A percentile compares a stretch with the other conserved stretches of the same genome.
These are phyloP conservation scores for Stephania cephalantha DNA, from an alignment of 164 flowering plant genomes.

Conservation along the genomic window DNA sequence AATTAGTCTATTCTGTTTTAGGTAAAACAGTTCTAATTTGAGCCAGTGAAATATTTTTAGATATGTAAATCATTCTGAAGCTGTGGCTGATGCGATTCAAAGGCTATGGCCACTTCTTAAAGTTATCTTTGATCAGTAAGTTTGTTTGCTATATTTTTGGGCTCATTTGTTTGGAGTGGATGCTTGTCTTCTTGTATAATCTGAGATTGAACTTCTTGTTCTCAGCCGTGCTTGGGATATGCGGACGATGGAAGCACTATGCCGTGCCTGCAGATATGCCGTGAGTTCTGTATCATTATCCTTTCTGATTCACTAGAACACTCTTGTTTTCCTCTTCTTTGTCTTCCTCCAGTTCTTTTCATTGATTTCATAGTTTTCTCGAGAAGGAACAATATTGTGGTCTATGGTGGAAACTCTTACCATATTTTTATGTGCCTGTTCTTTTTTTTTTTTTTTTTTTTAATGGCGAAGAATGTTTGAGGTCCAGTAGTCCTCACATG, in stretches of 20 bases:
- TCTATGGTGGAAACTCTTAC: too few relatives aligned
- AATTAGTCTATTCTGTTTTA: background rate
- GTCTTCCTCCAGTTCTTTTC: too few relatives aligned
- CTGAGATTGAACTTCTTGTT: slow-evolving; percentile 13
- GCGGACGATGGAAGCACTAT: slow-evolving; percentile 96
- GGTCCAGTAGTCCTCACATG: too few relatives aligned
- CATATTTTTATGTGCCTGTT: too few relatives aligned
- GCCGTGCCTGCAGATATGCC: slow-evolving; percentile 98
- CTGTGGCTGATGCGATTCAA: slow-evolving; percentile 93
- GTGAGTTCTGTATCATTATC: slow-evolving; percentile 41
- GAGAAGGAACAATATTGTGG: too few relatives aligned
- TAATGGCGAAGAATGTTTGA: too few relatives aligned
- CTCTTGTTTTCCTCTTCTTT: too few relatives aligned
- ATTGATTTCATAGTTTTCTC: too few relatives aligned
- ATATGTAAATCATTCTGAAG: slow-evolving; percentile 91
- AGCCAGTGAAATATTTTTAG: slow-evolving; percentile 31
- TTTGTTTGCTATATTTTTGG: background rate
- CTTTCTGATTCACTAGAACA: too few relatives aligned
- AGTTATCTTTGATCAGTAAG: slow-evolving; percentile 90
- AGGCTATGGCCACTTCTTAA: slow-evolving; percentile 94
- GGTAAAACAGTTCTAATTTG: background rate
- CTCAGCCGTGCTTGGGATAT: slow-evolving; percentile 96
- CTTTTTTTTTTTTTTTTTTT: too few relatives aligned
- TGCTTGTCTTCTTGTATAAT: background rate
- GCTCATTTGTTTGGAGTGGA: background rate